These are phyloP conservation scores for Backusella sp. DNA, from an alignment of 192 early-diverging fungal species.

Conservation along the genomic window DNA sequence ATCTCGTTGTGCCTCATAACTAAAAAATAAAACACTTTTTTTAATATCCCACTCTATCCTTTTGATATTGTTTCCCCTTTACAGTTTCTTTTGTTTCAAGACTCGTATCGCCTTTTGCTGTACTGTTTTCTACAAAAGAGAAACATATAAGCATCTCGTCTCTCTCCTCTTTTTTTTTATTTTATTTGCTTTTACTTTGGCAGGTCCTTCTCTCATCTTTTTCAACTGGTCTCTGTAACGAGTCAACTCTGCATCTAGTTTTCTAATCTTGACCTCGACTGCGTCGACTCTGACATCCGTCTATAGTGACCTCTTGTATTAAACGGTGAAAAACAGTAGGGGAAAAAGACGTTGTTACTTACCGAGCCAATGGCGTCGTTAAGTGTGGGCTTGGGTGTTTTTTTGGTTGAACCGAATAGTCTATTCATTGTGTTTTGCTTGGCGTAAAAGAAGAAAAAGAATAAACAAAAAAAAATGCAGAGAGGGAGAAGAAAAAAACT, in stretches of 20 bases:
- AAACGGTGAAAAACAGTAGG: not conserved
- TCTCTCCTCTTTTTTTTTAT: not conserved
- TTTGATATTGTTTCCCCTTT: not conserved
- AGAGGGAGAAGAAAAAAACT: not conserved
- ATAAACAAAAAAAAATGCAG: not conserved
- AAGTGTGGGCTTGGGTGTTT: conserved; percentile 85
- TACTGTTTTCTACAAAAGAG: conserved; percentile 71
- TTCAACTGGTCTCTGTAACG: conserved; percentile 93
- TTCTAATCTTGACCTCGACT: conserved; percentile 92
- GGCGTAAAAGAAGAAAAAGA: not conserved
- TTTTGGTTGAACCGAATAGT: conserved; percentile 88
- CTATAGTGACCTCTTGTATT: conserved; percentile 32
- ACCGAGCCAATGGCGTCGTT: conserved; percentile 68
- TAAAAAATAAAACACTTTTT: conserved; percentile 15
- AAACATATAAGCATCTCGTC: not conserved
- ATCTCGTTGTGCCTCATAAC: conserved; percentile 91
- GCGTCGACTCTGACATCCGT: conserved; percentile 85
- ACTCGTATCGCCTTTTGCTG: conserved; percentile 90
- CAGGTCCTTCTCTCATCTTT: conserved; percentile 88
- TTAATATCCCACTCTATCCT: too few species aligned
- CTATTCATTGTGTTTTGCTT: conserved; percentile 68
- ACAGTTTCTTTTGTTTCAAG: conserved; percentile 93
- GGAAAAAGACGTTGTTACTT: not conserved
- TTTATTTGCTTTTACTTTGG: conserved; percentile 52
- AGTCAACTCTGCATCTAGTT: conserved; percentile 90